Evolutionary conservation across 345 rosid species (phyloP), one percentile per base, ranked within the genome.

Genomic region (Citrus trifoliata): DNA sequence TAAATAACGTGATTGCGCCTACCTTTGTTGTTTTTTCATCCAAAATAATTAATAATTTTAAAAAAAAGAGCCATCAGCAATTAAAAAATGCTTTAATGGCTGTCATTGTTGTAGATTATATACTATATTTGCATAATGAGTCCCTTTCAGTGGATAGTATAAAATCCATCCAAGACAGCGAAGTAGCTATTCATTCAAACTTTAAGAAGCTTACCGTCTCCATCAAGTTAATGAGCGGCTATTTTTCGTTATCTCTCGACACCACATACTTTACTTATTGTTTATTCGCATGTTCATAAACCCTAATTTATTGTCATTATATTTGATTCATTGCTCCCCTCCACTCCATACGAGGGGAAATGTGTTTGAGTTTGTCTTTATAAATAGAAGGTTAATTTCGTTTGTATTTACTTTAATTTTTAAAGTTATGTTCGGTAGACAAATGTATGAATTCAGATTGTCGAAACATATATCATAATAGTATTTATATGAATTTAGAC

Each of bases 61-160:
- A 65, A 18, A 30, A 53, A 53, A 10, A 33, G 46, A 40, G 51
- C 51, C 18, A 46, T 46, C 51, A 46, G 0, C 58, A 16, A 53
- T 5, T 53, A 60, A 27, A 27, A 65, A 67, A 22, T 10, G 65
- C 9, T 48, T 65, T 71, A 24, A 33, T 77, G 46, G 74, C 22
- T 58, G 46, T 59, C 69, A 42, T 19, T 18, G 32, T 69, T 25
- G 13, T 37, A 21, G 38, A 37, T 22, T 59, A 37, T 37, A 73
- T 22, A 10, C 46, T 14, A 51, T 16, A 25, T 7, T 56, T 56
- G 30, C 40, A 38, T 40, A 76, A 56, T 56, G 30, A 38, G 61
- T 75, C 82, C 4, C 63, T 80, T 69, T 75, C 82, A 69, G 4
- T 46, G 63, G 58, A 4, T 6, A n/a, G 12, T 30, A n/a, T 27